Evolutionary conservation across 331 rosid species (phyloP).

Genomic region (Telfairia occidentalis): DNA sequence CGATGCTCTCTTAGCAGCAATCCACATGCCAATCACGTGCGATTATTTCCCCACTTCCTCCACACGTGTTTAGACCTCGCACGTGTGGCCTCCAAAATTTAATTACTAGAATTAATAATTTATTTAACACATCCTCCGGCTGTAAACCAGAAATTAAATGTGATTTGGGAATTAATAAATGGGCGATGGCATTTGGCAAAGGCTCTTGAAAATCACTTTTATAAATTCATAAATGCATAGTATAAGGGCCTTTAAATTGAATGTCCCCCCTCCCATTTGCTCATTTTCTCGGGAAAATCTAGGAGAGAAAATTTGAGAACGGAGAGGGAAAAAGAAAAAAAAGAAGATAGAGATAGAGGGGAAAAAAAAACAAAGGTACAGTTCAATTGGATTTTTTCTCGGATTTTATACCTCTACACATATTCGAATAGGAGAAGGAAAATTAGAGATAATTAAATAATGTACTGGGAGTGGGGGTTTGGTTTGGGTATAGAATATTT

Average conservation of each 20-base stretch:
- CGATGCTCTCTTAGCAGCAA: background rate
- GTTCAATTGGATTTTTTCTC: conserved; percentile 2
- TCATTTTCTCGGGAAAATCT: conserved; percentile 5
- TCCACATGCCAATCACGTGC: conserved; percentile 13
- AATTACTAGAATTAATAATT: too few relatives aligned
- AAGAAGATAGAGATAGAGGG: background rate
- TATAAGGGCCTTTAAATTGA: conserved; percentile 4
- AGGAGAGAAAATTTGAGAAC: background rate
- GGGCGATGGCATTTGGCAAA: background rate
- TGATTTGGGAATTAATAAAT: background rate
- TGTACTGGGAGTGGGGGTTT: background rate
- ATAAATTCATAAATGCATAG: background rate
- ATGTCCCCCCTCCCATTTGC: background rate
- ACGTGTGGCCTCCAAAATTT: background rate
- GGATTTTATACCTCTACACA: background rate
- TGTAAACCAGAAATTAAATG: background rate
- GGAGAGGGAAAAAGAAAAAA: background rate
- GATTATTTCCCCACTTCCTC: background rate
- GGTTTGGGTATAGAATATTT: background rate
- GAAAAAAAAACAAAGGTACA: background rate
- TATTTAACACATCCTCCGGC: background rate
- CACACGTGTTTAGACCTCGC: background rate
- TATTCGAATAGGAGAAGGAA: background rate
- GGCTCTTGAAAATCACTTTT: background rate
- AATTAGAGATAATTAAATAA: background rate